These are phyloP conservation scores for Trichomonas gallinae DNA, from an alignment of 208 protist species.

Conservation along the genomic window DNA sequence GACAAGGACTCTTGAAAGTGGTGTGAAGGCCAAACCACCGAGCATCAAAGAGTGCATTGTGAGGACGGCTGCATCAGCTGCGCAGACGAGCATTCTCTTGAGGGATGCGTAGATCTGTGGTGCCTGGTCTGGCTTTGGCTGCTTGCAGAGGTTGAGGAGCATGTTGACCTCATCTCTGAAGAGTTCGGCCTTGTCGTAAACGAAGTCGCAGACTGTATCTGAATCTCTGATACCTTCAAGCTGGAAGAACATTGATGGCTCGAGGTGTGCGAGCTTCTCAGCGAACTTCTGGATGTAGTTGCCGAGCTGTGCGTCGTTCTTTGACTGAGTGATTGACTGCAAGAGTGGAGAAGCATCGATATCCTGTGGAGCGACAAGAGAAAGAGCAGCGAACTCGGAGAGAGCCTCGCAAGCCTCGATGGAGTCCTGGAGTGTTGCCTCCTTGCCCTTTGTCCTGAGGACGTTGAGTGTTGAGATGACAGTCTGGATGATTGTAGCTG, in stretches of 20 bases:
- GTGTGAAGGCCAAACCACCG: not conserved
- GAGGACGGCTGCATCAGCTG: not conserved
- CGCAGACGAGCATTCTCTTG: not conserved
- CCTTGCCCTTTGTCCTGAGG: not conserved
- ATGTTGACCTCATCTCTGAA: not conserved
- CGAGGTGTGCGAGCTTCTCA: not conserved
- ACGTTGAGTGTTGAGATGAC: not conserved
- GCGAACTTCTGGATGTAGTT: not conserved
- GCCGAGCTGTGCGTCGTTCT: not conserved
- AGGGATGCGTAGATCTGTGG: not conserved
- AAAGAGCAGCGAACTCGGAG: not conserved
- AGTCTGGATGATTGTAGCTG: not conserved
- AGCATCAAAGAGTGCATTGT: constrained; percentile 10
- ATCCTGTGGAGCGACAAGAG: not conserved
- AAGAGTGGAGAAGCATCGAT: not conserved
- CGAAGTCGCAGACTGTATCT: constrained; percentile 5
- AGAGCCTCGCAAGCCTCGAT: not conserved
- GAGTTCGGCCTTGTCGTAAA: not conserved
- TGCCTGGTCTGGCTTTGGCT: not conserved
- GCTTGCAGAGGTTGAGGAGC: not conserved
- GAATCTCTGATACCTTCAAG: not conserved
- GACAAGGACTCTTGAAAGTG: not conserved
- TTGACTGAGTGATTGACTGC: not conserved
- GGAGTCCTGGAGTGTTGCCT: not conserved
- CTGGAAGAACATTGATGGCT: not conserved